phyloP scores from a whole-genome alignment of 1,139 yeast genomes.

The Suhomyces anneliseae region DNA sequence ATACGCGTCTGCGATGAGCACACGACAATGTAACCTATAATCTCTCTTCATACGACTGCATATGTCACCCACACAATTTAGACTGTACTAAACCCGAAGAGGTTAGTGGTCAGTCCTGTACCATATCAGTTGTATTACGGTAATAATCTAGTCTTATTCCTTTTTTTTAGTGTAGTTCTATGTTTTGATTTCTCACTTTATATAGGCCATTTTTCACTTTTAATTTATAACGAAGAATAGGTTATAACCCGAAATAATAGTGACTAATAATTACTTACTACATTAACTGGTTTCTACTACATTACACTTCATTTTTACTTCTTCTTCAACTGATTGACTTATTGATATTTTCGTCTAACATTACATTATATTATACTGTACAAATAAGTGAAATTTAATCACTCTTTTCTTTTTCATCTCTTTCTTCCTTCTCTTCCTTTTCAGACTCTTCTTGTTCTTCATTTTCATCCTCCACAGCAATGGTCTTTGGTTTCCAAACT shows the following conservation, averaged over 20 bases:
- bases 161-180: no score
- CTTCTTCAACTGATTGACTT: not conserved
- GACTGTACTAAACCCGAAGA: no score
- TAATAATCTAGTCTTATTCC: no score
- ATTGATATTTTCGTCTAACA: not conserved
- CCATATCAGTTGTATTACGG: no score
- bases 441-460: slow-evolving; percentile 34
- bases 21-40: not conserved
- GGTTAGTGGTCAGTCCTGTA: no score
- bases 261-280: not conserved
- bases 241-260: no score
- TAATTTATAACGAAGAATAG: no score
- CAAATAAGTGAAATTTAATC: not conserved
- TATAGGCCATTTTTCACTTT: no score
- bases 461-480: slow-evolving; percentile 43
- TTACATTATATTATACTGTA: not conserved
- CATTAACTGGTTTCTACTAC: not conserved
- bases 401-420: slow-evolving; percentile 18
- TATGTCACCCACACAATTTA: no score
- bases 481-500: slow-evolving; percentile 53
- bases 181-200: no score
- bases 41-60: no score
- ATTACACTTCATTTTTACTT: no score
- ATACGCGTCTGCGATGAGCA: slow-evolving; percentile 8
- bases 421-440: slow-evolving; percentile 28